A percentile compares a stretch with the other conserved stretches of the same genome.
Evolutionary conservation across 2,329 filamentous ascomycete species (phyloP).

Genomic region (Pseudocercospora pini-densiflorae): DNA sequence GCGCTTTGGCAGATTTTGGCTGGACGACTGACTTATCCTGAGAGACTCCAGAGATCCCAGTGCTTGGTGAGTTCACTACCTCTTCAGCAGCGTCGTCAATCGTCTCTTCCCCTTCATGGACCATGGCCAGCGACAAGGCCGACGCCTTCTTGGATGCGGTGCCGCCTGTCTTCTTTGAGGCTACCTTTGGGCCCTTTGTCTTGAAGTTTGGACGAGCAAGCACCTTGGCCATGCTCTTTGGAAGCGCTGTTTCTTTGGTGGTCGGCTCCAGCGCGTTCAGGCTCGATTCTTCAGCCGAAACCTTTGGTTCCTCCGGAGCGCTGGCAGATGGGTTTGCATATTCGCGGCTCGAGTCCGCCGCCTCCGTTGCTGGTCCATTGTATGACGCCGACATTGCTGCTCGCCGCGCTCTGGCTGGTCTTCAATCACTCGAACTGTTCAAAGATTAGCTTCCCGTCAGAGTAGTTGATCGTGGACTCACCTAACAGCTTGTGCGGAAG

Average conservation of each 20-base stretch:
- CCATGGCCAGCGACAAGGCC: neutral
- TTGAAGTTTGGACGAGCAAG: neutral
- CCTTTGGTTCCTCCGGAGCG: neutral
- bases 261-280: neutral
- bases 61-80: neutral
- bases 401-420: neutral
- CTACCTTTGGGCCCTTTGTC: neutral
- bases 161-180: neutral
- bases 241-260: neutral
- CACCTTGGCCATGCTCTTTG: too few species aligned
- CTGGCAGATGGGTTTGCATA: neutral
- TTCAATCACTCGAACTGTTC: neutral
- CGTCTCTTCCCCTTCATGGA: neutral
- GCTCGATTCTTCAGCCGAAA: neutral
- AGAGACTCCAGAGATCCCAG: too few species aligned
- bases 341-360: neutral
- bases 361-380: neutral
- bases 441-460: neutral
- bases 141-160: neutral
- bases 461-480: too few species aligned
- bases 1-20: neutral
- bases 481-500: neutral
- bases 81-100: neutral
- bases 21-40: too few species aligned
- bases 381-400: neutral